phyloP scores from a whole-genome alignment of 2,329 filamentous ascomycete genomes.

The Thielaviopsis ethacetica region DNA sequence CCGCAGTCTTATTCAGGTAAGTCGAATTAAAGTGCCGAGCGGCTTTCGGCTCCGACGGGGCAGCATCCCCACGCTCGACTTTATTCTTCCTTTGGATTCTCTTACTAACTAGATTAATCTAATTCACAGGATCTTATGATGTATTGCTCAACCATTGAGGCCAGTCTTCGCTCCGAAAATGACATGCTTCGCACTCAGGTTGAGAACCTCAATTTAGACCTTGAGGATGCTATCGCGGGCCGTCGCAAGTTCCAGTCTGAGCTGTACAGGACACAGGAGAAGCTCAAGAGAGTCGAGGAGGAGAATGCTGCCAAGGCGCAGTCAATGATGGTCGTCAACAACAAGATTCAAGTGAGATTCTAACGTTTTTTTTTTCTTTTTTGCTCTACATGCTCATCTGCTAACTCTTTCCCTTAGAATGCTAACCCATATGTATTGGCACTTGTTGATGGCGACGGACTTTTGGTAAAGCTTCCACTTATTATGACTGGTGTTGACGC shows the following conservation, averaged over 20 bases:
- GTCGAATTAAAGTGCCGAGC: background rate
- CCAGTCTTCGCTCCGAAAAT: constrained; percentile 28
- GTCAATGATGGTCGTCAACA: background rate
- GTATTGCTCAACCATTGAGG: constrained; percentile 29
- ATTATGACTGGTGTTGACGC: background rate
- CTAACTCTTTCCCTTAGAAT: constrained; percentile 21
- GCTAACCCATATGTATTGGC: constrained; percentile 43
- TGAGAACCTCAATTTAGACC: constrained; percentile 1
- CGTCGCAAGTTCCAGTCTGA: constrained; percentile 12
- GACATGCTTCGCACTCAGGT: constrained; percentile 19
- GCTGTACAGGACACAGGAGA: background rate
- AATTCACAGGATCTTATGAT: constrained; percentile 26
- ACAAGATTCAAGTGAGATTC: background rate
- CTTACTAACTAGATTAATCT: background rate
- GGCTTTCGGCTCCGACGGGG: no score
- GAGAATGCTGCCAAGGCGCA: background rate
- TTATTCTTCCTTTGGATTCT: background rate
- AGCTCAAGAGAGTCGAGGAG: background rate
- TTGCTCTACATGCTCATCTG: no score
- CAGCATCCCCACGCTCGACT: background rate
- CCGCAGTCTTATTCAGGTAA: constrained; percentile 2
- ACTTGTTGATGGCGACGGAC: constrained; percentile 46
- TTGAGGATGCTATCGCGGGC: constrained; percentile 8
- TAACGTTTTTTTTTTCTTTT: no score
- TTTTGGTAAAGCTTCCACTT: constrained; percentile 28